Evolutionary conservation across 2,329 filamentous ascomycete genomes (phyloP).

Genomic region (Zymoseptoria ardabiliae): DNA sequence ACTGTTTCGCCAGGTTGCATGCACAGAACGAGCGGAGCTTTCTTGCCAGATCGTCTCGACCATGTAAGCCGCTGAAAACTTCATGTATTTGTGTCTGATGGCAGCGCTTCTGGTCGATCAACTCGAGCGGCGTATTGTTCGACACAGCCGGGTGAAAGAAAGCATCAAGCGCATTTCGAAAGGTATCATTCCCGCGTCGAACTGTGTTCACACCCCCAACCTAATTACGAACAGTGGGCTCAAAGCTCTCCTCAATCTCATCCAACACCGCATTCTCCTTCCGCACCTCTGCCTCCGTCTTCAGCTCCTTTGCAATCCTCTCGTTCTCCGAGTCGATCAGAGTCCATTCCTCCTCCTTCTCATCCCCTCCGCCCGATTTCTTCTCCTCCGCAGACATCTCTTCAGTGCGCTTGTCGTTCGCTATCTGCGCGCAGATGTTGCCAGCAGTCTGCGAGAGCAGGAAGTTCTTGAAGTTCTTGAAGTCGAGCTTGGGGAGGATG

Average conservation of each 20-base stretch:
- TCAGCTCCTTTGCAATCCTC: not conserved
- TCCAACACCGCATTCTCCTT: not conserved
- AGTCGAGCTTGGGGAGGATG: not conserved
- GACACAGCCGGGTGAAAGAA: too few species aligned
- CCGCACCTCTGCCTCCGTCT: not conserved
- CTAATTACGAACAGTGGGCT: not conserved
- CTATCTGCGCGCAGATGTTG: not conserved
- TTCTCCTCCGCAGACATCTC: not conserved
- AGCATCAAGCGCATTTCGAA: too few species aligned
- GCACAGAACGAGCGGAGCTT: too few species aligned
- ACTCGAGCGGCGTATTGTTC: too few species aligned
- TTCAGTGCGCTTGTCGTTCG: not conserved
- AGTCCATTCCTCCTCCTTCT: not conserved
- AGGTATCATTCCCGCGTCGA: too few species aligned
- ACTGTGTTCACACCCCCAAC: not conserved
- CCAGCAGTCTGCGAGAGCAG: not conserved
- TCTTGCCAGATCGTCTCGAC: too few species aligned
- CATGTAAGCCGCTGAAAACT: too few species aligned
- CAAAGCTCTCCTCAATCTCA: not conserved
- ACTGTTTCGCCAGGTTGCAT: too few species aligned
- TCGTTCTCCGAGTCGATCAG: not conserved
- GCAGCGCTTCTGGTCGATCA: too few species aligned
- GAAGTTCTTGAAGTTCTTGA: not conserved
- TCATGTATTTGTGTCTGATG: too few species aligned
- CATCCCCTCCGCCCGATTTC: not conserved